A percentile compares a stretch with the other conserved stretches of the same genome.
Evolutionary conservation across 2,329 filamentous ascomycete species (phyloP).

Genomic region (Fusarium sp.): DNA sequence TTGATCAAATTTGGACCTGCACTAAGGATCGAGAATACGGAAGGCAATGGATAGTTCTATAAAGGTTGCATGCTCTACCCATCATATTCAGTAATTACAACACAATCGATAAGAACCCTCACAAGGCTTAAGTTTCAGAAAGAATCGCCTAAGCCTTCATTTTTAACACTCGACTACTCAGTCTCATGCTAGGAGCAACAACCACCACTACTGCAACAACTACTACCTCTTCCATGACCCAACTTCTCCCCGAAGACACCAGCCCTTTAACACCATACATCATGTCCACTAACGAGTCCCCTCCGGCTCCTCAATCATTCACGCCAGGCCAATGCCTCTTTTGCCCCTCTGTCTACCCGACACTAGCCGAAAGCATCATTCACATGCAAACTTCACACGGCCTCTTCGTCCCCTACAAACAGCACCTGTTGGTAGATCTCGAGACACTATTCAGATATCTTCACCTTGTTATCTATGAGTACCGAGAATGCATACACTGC

Average conservation of each 20-base stretch:
- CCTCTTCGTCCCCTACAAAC: background rate
- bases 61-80: background rate
- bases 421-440: slow-evolving; percentile 2
- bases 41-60: background rate
- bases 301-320: background rate
- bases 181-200: slow-evolving; percentile 12
- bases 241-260: background rate
- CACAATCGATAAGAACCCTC: rapidly evolving
- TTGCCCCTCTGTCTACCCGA: background rate
- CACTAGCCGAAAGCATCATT: background rate
- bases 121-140: rapidly evolving
- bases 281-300: background rate
- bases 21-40: rapidly evolving
- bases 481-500: slow-evolving; percentile 9
- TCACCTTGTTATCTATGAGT: background rate
- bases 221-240: background rate
- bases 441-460: background rate
- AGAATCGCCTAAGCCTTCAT: rapidly evolving
- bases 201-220: background rate
- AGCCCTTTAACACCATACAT: background rate
- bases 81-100: rapidly evolving
- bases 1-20: background rate
- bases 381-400: slow-evolving; percentile 14
- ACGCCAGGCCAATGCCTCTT: background rate
- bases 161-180: background rate